Evolutionary conservation across 768 basidiomycete species (phyloP), one percentile per base, ranked within the genome.

Genomic region (Crassisporium funariophilum): DNA sequence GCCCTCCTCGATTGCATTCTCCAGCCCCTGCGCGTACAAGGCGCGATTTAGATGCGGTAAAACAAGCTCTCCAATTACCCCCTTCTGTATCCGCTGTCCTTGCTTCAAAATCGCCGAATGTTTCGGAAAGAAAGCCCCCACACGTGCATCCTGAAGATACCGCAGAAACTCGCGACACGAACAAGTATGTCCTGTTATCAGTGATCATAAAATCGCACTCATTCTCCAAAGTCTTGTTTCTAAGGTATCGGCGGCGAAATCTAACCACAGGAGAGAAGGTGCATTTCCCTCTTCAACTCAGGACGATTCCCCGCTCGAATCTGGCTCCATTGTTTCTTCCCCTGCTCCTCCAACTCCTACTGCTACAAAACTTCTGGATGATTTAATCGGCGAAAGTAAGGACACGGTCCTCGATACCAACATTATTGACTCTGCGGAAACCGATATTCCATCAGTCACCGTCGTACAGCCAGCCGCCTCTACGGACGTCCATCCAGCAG

Each of bases 1-100:
- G 81, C 29, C 83, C 83, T 24, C 79, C 82, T 4, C 81, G 85
- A 33, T 69, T 83, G 4, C 74, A 80, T 54, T 82, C 83, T 10
- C 83, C 84, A 17, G 64, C 66, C 0, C 70, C 58, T 47, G 49
- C 78, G 15, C 76, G 71, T 41, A 64, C 59, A 36, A 69, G 63
- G 53, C 65, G 71, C 37, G 82, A 85, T 19, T 64, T 81, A 7
- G 81, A 84, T 41, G 72, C 74, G 23, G 72, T 84, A 44, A 82
- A 78, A 47, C 80, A 83, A 47, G 74, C 78, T 20, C 63, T 85
- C 24, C 81, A 84, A 54, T 60, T 86, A 11, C 81, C 84, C 0
- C 66, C 74, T 12, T 79, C 79, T 13, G 81, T 84, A 13, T 60
- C 72, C 24, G 71, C 76, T 25, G 72, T 65, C 33, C 72, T 77